Conservation (phyloP, 2,329 filamentous ascomycete species). For the Ophiostoma triangulosporum region DNA sequence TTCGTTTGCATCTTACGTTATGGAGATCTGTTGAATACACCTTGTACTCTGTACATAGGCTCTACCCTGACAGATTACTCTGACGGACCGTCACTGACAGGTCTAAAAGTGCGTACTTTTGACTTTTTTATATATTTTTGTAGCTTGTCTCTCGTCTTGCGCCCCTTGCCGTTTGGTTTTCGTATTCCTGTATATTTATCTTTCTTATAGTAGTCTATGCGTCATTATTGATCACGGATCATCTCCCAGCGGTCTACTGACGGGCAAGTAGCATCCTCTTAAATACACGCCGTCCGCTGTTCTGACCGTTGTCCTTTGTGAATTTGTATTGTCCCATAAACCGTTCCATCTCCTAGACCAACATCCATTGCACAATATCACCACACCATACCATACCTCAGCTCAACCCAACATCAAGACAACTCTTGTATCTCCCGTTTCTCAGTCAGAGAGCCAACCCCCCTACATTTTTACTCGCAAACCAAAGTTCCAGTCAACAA, state of each 20-base stretch:
- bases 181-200: not conserved
- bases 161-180: no score
- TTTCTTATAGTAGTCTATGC: not conserved
- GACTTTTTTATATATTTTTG: no score
- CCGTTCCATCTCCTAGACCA: not conserved
- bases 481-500: not conserved
- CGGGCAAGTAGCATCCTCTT: not conserved
- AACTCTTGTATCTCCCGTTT: not conserved
- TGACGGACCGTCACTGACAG: no score
- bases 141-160: no score
- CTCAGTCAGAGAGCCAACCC: not conserved
- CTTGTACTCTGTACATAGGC: no score
- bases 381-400: not conserved
- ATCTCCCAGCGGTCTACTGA: not conserved
- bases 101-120: no score
- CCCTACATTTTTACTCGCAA: not conserved
- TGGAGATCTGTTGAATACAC: no score
- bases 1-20: no score
- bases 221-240: not conserved
- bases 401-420: not conserved
- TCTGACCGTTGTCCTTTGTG: not conserved
- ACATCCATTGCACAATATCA: not conserved
- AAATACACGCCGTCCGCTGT: not conserved
- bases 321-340: not conserved
- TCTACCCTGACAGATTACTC: no score